Percentiles rank a stretch among this genome's conserved stretches.
Evolutionary conservation across 805 yeast genomes (phyloP).

Genomic region (Tetrapisispora taiwanensis): DNA sequence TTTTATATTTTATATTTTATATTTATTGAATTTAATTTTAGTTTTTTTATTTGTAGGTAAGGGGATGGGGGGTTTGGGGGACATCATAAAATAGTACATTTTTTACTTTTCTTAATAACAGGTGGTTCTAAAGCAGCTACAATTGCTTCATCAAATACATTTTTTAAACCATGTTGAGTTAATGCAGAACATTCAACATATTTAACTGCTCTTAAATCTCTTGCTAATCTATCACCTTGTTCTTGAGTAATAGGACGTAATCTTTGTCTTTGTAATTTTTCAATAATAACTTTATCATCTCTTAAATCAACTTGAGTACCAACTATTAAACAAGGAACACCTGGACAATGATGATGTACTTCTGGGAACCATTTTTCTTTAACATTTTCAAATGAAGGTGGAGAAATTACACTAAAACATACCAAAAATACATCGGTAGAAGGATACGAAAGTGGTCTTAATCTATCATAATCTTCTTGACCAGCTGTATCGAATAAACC

Average conservation of each 20-base stretch:
- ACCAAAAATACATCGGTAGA: constrained; percentile 94
- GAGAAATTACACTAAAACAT: constrained; percentile 93
- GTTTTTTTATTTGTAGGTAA: not conserved
- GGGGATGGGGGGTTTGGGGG: not conserved
- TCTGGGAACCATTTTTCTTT: constrained; percentile 99
- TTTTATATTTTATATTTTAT: not conserved
- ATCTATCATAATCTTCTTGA: constrained; percentile 96
- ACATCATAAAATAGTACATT: constrained; percentile 71
- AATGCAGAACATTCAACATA: constrained; percentile 97
- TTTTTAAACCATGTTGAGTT: constrained; percentile 92
- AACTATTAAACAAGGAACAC: constrained; percentile 91
- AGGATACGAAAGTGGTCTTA: constrained; percentile 93
- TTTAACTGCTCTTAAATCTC: constrained; percentile 89
- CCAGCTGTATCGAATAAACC: constrained; percentile 99
- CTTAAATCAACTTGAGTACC: constrained; percentile 96
- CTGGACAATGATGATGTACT: constrained; percentile 96
- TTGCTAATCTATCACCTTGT: constrained; percentile 86
- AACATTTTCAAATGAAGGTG: constrained; percentile 94
- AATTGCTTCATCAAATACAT: constrained; percentile 97
- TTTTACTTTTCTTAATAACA: constrained; percentile 64
- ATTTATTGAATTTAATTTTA: not conserved
- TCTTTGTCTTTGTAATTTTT: constrained; percentile 83
- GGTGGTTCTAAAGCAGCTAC: constrained; percentile 98
- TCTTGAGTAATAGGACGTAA: constrained; percentile 58
- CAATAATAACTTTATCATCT: constrained; percentile 83